Base-by-base conservation (phyloP, 495 filamentous ascomycete species). In the Penicillium macrosclerotiorum region DNA sequence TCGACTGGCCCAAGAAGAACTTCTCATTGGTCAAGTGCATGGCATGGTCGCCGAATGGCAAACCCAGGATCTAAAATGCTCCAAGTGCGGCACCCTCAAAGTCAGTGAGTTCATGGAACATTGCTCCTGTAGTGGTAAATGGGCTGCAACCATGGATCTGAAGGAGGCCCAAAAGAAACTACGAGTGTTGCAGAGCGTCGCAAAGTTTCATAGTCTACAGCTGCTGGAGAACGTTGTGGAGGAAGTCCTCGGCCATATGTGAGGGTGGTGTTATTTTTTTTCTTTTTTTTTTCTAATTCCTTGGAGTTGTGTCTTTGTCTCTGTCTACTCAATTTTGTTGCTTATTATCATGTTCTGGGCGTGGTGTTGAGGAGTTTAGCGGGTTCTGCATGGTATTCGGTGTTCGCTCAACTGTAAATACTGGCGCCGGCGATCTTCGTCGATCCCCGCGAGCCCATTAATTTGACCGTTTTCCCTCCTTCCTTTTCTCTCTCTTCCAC, bases 71-170 rank as follows among this genome's bases (percentile, higher is more conserved):
- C 68, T 97, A 34, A 90, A 89, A 62, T 98, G 93, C 51, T 65
- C 63, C 35, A 79, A 78, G 47, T 79, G 76, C 51, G 61, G 58
- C 29, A 56, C 44, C 8, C 60, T 77, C 5, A 75, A 90, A 64
- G 75, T 86, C 30, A 96, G 93, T 69, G 93, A 95, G 55, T 94
- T 97, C 60, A 86, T 90, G 83, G 93, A 97, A 67, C 92, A 97
- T 68, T 98, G 93, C 64, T 85, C 84, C 19, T 98, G 93, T 71
- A 85, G 86, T 37, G 92, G 94, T 5, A 74, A 69, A 32, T 98
- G 93, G 93, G 76, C 69, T 12, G 79, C 79, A 47, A 90, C 80
- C 19, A 68, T 91, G 42, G 75, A 84, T 59, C 76, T 77, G 54
- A 82, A 79, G n/a, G 87, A 86, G 27, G 72, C 90, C 17, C 55